These are phyloP conservation scores for Fraxinus albicans DNA, from an alignment of 305 asterid species.

Conservation along the genomic window DNA sequence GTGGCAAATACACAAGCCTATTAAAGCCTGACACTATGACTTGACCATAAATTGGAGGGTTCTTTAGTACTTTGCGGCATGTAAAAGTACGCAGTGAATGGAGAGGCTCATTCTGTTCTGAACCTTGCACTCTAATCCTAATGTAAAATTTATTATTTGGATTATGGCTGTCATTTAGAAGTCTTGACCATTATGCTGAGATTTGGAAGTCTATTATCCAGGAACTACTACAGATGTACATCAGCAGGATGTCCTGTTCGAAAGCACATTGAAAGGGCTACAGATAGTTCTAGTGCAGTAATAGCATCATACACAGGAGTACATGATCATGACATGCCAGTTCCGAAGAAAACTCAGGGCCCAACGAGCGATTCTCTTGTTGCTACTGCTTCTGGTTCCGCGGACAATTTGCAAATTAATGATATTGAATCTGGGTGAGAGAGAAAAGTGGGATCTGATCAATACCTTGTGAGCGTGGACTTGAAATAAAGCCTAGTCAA, in stretches of 20 bases:
- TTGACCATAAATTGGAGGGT: not conserved
- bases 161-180: not conserved
- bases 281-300: conserved; percentile 49
- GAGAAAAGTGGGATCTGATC: conserved; percentile 45
- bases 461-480: conserved; percentile 54
- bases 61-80: not conserved
- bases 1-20: not conserved
- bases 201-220: conserved; percentile 15
- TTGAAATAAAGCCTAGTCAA: not conserved
- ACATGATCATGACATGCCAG: conserved; percentile 81
- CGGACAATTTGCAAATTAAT: conserved; percentile 27
- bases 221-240: conserved; percentile 91
- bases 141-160: not conserved
- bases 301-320: conserved; percentile 74
- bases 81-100: not conserved
- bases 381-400: conserved; percentile 43
- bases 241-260: conserved; percentile 92
- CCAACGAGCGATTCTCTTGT: conserved; percentile 40
- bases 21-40: not conserved
- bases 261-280: conserved; percentile 76
- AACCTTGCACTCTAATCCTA: not conserved
- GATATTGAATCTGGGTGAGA: conserved; percentile 36
- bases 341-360: conserved; percentile 59
- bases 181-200: not conserved
- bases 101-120: not conserved